A percentile compares a stretch with the other conserved stretches of the same genome.
Conservation (phyloP, 202 grass and related monocot genomes). For the Panicum virgatum region DNA sequence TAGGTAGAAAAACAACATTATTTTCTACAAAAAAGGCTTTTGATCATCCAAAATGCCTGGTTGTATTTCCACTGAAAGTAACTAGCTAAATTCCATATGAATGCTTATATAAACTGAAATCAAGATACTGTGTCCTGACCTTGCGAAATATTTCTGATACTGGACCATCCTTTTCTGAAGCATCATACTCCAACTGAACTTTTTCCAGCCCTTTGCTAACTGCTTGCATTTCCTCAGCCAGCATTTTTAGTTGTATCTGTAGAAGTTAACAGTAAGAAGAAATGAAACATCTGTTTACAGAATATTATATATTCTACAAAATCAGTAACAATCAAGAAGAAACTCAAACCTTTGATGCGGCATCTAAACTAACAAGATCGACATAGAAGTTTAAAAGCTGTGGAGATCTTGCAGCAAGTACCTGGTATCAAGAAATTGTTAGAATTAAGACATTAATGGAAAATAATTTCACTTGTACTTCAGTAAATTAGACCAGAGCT, state of each 20-base stretch:
- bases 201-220: conserved; percentile 93
- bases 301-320: conserved; percentile 35
- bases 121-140: conserved; percentile 41
- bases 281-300: conserved; percentile 9
- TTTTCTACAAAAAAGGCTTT: background rate
- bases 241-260: conserved; percentile 98
- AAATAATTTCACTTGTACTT: conserved; percentile 25
- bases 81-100: background rate
- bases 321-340: conserved; percentile 24
- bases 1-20: conserved; percentile 6
- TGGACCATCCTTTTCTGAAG: conserved; percentile 96
- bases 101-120: background rate
- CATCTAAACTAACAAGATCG: conserved; percentile 85
- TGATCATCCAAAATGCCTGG: background rate
- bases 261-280: conserved; percentile 32
- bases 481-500: conserved; percentile 34
- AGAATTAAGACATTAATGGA: conserved; percentile 25
- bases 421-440: conserved; percentile 55
- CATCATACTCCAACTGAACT: conserved; percentile 77
- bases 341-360: conserved; percentile 89
- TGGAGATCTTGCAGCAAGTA: conserved; percentile 79
- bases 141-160: conserved; percentile 88
- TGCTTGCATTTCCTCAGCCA: conserved; percentile 99
- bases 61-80: conserved; percentile 1
- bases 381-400: conserved; percentile 87